These are phyloP conservation scores for Psilocybe cyanescens DNA, from an alignment of 768 basidiomycete species.

Conservation along the genomic window DNA sequence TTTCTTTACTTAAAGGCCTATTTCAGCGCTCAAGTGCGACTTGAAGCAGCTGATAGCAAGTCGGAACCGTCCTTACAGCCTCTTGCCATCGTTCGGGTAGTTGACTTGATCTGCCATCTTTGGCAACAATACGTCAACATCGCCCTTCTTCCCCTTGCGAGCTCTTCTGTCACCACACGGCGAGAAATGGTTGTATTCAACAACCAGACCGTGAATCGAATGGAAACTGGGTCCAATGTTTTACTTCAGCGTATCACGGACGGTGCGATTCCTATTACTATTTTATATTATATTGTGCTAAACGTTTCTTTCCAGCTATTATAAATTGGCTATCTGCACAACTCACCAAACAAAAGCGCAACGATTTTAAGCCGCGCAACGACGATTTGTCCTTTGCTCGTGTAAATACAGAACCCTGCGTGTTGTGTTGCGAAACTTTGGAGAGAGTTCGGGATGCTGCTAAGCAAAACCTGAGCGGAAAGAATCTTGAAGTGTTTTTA, in stretches of 20 bases:
- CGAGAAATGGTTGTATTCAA: constrained; percentile 95
- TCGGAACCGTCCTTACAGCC: constrained; percentile 78
- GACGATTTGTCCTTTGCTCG: constrained; percentile 95
- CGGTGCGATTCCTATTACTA: constrained; percentile 46
- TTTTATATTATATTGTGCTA: background rate
- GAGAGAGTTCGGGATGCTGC: constrained; percentile 82
- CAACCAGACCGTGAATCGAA: constrained; percentile 80
- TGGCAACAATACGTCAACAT: constrained; percentile 97
- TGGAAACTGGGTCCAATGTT: constrained; percentile 83
- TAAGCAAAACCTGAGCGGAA: constrained; percentile 81
- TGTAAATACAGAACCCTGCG: constrained; percentile 93
- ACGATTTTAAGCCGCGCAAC: constrained; percentile 95
- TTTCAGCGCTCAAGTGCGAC: constrained; percentile 65
- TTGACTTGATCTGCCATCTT: constrained; percentile 90
- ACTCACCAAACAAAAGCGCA: constrained; percentile 91
- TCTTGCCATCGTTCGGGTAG: constrained; percentile 64
- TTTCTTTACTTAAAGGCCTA: background rate
- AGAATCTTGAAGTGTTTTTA: constrained; percentile 91
- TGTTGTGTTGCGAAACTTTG: constrained; percentile 82
- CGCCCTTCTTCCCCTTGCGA: constrained; percentile 86
- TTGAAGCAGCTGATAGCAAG: constrained; percentile 78
- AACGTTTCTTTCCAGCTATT: constrained; percentile 49
- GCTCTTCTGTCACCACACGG: constrained; percentile 82
- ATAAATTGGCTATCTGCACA: constrained; percentile 75
- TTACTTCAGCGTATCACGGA: constrained; percentile 85